Evolutionary conservation across 352 stramenopile genomes (phyloP), one percentile per base, ranked within the genome.

Genomic region (Phytophthora quininea): DNA sequence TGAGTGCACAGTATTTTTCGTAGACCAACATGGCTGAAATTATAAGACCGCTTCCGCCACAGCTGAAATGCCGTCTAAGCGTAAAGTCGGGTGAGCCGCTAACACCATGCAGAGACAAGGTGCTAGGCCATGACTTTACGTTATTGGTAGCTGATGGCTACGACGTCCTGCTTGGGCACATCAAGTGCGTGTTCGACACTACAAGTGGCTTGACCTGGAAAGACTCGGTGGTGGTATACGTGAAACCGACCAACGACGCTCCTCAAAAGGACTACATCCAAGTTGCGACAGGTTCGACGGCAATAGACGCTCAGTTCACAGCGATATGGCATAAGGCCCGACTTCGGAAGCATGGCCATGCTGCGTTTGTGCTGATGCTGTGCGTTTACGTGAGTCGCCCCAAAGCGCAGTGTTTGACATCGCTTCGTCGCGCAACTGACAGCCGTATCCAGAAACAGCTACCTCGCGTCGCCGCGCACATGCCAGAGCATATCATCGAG

Each of bases 401-500:
- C 8, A 14, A 35, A 50, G 14, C 31, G 14, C 47, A 57, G 12
- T 24, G 57, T 0, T n/a, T 57, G 47, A 64, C 57, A 29, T 57
- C 47, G 9, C 48, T 52, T 27, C 33, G 57, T 2, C 57, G 57
- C 0, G 48, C 24, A 5, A 64, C 57, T 4, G 47, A 55, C 47
- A 45, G 4, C 12, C 57, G 57, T 3, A 64, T 64, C n/a, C 33
- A 57, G 19, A 35, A 57, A 27, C 57, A 57, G 32, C 3, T 57
- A 19, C 57, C 27, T 35, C 47, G 47, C 1, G 48, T 52, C 19
- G 47, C 37, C 1, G 37, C 46, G 1, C 57, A 52, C 35, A 64
- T 64, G 57, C 2, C 7, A 11, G 46, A 64, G 37, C 46, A 52
- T 37, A 9, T 8, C 11, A 52, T 57, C 35, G 37, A 50, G 15